Conservation (phyloP, 768 basidiomycete genomes). For the Pholiota molesta region DNA sequence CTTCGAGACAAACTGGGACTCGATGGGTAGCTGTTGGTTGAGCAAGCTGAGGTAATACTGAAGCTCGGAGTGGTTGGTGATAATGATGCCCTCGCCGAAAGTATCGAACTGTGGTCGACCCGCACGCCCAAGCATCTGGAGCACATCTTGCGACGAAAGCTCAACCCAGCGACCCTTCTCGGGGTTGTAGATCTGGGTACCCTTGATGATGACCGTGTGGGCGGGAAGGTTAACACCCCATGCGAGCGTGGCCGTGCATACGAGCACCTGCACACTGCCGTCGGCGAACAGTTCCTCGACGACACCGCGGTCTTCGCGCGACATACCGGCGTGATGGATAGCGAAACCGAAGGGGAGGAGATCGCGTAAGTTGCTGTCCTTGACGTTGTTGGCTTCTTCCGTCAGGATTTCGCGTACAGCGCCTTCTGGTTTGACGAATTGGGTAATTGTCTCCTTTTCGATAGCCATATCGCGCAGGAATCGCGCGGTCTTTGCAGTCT, state of each 20-base stretch:
- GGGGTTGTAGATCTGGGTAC: constrained; percentile 99
- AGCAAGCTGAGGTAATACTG: constrained; percentile 95
- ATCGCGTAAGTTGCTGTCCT: constrained; percentile 83
- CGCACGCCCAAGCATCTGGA: constrained; percentile 98
- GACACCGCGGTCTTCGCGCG: constrained; percentile 83
- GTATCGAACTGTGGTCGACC: constrained; percentile 98
- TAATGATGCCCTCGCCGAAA: constrained; percentile 96
- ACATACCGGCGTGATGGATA: constrained; percentile 98
- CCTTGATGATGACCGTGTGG: constrained; percentile 98
- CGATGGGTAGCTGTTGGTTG: constrained; percentile 98
- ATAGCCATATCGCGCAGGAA: constrained; percentile 95
- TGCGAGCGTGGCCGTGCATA: constrained; percentile 96
- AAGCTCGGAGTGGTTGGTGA: constrained; percentile 95
- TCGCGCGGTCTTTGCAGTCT: constrained; percentile 95
- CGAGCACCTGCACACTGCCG: constrained; percentile 90
- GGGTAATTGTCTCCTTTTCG: constrained; percentile 95
- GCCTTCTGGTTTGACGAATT: constrained; percentile 93
- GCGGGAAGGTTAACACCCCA: constrained; percentile 99
- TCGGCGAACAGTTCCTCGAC: constrained; percentile 96
- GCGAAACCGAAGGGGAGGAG: constrained; percentile 95
- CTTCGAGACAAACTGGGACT: constrained; percentile 90
- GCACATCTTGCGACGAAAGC: constrained; percentile 90
- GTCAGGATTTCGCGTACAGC: constrained; percentile 90
- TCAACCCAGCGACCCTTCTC: constrained; percentile 99
- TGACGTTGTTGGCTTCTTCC: constrained; percentile 80